Base-by-base conservation (phyloP, 2,329 filamentous ascomycete genomes). In the Xylariaceae sp. region DNA sequence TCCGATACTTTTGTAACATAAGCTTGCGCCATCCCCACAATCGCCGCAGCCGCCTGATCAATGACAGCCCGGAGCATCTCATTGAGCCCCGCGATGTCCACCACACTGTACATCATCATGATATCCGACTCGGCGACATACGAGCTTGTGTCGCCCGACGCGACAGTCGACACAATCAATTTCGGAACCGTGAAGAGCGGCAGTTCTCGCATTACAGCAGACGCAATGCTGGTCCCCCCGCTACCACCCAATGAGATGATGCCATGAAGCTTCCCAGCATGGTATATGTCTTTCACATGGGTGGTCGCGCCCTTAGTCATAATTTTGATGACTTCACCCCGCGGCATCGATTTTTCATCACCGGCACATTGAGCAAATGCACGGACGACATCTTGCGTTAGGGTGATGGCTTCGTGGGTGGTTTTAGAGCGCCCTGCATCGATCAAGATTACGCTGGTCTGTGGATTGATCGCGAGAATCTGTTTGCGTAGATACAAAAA, bases 101-200 rank as follows among this genome's bases (percentile, higher is more conserved):
- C 86, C 1, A 89, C 83, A 14, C 79, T 84, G 60, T 88, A 86
- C 80, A 88, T 86, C 69, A 89, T 77, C 0, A 79, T 80, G 43
- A 89, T 84, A 56, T 89, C 87, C 0, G 80, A 81, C 65, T 88
- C 85, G 39, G 80, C 84, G 1, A 89, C 73, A n/a, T 87, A 80
- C 0, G 80, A 78, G 0, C 76, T 77, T 1, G 83, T 82, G 56
- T 89, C 82, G 2, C 86, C 84, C 31, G 81, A 85, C 0, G 85
- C 85, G 59, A 89, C 80, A 0, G 87, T 89, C 18, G 82, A 86
- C 2, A 89, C 81, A 47, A 89, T 84, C 42, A 89, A 59, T 61
- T 89, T 89, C 0, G 87, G 86, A 46, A 89, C 79, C 0, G 84
- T 84, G 22, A 28, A 28, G 12, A 89, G 73, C 0, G 86, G 85